These are phyloP conservation scores for Multifurca ochricompacta DNA, from an alignment of 768 basidiomycete species.

Conservation along the genomic window DNA sequence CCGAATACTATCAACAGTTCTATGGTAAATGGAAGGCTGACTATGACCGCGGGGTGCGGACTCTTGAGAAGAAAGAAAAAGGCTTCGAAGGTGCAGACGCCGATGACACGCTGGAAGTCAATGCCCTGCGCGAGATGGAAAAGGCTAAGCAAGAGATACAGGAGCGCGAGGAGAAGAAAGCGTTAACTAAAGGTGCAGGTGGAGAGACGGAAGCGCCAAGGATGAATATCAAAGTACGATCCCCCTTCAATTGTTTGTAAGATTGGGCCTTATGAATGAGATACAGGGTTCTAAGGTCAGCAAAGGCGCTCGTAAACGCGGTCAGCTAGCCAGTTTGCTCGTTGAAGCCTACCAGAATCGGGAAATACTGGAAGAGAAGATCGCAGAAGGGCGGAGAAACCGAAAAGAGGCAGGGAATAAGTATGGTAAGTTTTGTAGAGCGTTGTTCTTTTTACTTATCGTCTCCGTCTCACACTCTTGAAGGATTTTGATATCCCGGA, in stretches of 20 bases:
- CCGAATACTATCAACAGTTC: slow-evolving; percentile 58
- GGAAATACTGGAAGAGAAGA: slow-evolving; percentile 73
- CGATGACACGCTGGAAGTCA: slow-evolving; percentile 47
- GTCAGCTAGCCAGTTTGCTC: slow-evolving; percentile 74
- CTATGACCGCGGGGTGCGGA: slow-evolving; percentile 63
- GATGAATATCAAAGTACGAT: slow-evolving; percentile 74
- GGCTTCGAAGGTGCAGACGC: slow-evolving; percentile 64
- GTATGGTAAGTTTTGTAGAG: slow-evolving; percentile 56
- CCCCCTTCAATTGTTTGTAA: not conserved
- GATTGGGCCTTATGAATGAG: not conserved
- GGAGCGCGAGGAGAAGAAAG: slow-evolving; percentile 70
- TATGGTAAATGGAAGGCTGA: slow-evolving; percentile 66
- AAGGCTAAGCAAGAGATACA: slow-evolving; percentile 65
- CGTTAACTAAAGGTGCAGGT: slow-evolving; percentile 55
- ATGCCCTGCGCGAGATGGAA: slow-evolving; percentile 72
- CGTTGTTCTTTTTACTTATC: not conserved
- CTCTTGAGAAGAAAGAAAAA: slow-evolving; percentile 59
- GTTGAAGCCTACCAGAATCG: slow-evolving; percentile 80
- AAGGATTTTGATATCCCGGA: slow-evolving; percentile 11
- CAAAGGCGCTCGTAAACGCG: slow-evolving; percentile 60
- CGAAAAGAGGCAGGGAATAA: slow-evolving; percentile 88
- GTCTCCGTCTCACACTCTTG: not conserved
- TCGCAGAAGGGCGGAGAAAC: slow-evolving; percentile 76
- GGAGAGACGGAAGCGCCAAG: slow-evolving; percentile 52
- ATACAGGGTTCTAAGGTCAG: slow-evolving; percentile 62